Conservation (phyloP, 208 protist genomes). For the Crithidia fasciculata region DNA sequence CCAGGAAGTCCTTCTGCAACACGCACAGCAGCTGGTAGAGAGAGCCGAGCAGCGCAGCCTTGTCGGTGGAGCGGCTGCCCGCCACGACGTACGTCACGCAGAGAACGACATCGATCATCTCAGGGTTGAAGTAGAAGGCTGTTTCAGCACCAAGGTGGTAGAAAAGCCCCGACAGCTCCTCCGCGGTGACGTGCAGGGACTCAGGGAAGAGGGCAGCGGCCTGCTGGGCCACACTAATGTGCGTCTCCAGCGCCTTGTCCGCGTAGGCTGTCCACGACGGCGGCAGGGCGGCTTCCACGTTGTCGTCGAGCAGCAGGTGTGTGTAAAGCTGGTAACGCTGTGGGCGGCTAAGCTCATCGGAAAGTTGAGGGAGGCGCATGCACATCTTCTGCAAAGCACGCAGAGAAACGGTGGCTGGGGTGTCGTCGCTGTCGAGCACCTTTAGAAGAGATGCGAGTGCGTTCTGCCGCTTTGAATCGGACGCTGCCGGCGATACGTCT, state of each 20-base stretch:
- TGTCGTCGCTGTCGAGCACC: conserved; percentile 25
- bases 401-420: conserved; percentile 11
- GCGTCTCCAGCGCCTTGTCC: conserved; percentile 33
- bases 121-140: conserved; percentile 48
- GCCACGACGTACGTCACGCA: conserved; percentile 49
- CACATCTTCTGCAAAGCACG: conserved; percentile 60
- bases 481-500: not conserved
- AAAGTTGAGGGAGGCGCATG: conserved; percentile 64
- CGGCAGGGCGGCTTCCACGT: not conserved
- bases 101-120: conserved; percentile 47
- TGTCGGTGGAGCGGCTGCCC: conserved; percentile 17
- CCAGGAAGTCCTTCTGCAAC: conserved; percentile 47
- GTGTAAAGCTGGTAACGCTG: conserved; percentile 62
- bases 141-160: conserved; percentile 45
- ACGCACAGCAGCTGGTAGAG: conserved; percentile 33
- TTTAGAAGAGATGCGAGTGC: conserved; percentile 21
- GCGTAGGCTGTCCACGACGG: conserved; percentile 26
- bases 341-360: conserved; percentile 36
- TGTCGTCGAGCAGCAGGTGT: conserved; percentile 53
- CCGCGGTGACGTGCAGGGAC: conserved; percentile 20
- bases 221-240: conserved; percentile 37
- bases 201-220: conserved; percentile 24
- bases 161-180: conserved; percentile 37
- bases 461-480: conserved; percentile 7
- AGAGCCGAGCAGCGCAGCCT: conserved; percentile 15